phyloP scores from a whole-genome alignment of 345 rosid genomes.

The Eutrema japonicum region DNA sequence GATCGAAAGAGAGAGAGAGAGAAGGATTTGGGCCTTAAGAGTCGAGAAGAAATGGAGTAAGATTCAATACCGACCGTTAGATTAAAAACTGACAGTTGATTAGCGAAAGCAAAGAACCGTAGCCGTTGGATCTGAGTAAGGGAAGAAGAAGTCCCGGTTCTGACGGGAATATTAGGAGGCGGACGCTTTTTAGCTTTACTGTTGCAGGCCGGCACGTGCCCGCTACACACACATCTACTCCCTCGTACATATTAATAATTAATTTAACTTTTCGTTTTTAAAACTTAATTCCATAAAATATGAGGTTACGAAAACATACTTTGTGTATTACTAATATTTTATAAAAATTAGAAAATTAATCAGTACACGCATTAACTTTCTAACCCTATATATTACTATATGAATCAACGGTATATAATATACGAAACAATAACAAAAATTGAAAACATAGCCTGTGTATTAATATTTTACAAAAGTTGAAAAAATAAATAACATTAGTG shows the following conservation, averaged over 20 bases:
- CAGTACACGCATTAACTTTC: too few relatives aligned
- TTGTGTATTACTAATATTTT: too few relatives aligned
- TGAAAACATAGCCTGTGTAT: too few relatives aligned
- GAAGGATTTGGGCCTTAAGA: slow-evolving; percentile 43
- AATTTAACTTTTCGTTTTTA: slow-evolving; percentile 1
- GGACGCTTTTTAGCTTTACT: slow-evolving; percentile 47
- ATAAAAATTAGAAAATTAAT: too few relatives aligned
- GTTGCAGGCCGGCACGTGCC: slow-evolving; percentile 77
- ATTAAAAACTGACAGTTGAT: slow-evolving; percentile 48
- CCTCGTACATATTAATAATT: background rate
- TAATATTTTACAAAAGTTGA: too few relatives aligned
- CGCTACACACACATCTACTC: slow-evolving; percentile 22
- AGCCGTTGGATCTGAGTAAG: slow-evolving; percentile 56
- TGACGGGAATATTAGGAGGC: slow-evolving; percentile 55
- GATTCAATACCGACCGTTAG: slow-evolving; percentile 60
- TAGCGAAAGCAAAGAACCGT: background rate
- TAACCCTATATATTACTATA: too few relatives aligned
- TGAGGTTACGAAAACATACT: too few relatives aligned
- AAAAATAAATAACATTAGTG: too few relatives aligned
- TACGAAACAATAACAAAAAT: too few relatives aligned
- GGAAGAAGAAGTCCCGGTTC: slow-evolving; percentile 46
- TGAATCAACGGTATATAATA: too few relatives aligned
- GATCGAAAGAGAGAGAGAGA: slow-evolving; percentile 16
- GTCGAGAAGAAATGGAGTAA: slow-evolving; percentile 29
- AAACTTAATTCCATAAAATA: too few relatives aligned